A percentile compares a stretch with the other conserved stretches of the same genome.
phyloP scores from a whole-genome alignment of 345 rosid genomes.

The Eucalyptus cloeziana region DNA sequence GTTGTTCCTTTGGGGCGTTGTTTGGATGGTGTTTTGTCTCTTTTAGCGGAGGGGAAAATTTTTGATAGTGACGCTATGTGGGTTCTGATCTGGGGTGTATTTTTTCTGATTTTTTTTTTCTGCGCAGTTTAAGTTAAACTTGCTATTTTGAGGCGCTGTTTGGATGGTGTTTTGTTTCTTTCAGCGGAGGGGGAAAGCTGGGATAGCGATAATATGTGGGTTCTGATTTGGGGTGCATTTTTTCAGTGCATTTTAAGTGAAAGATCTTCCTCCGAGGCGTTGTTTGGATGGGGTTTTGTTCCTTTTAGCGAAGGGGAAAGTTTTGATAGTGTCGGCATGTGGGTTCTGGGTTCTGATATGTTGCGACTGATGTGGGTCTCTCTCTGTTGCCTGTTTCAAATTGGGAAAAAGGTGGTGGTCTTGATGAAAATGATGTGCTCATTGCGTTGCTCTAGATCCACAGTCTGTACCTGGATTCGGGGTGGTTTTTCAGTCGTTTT shows the following conservation, averaged over 20 bases:
- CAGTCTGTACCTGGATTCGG: not conserved
- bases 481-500: not conserved
- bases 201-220: not conserved
- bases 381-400: not conserved
- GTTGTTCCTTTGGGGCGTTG: not conserved
- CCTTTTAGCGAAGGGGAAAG: not conserved
- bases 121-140: not conserved
- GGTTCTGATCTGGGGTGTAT: not conserved
- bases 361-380: not conserved
- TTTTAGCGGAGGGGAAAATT: not conserved
- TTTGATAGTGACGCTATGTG: not conserved
- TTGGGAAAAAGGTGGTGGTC: not conserved
- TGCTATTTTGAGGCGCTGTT: not conserved
- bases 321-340: not conserved
- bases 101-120: not conserved
- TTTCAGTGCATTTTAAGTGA: not conserved
- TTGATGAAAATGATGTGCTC: not conserved
- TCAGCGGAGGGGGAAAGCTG: not conserved
- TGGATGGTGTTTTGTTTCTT: not conserved
- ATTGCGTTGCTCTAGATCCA: not conserved
- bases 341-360: not conserved
- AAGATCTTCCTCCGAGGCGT: not conserved
- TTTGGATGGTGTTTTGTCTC: not conserved
- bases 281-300: not conserved
- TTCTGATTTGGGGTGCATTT: not conserved